Conservation (phyloP, 768 basidiomycete species). For the Goffeauzyma gilvescens region DNA sequence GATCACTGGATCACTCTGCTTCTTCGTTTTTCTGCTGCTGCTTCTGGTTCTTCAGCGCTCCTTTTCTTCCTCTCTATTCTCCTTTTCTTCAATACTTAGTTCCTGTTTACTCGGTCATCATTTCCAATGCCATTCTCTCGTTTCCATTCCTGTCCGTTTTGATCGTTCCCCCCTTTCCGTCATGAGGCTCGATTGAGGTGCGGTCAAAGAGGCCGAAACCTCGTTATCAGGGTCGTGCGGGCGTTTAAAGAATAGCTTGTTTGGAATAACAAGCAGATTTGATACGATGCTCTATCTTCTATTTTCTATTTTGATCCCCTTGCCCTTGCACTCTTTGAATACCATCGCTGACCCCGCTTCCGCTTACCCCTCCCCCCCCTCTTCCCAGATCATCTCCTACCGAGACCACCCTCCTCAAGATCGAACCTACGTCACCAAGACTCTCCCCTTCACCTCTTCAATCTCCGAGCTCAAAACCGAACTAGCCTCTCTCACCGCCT, state of each 20-base stretch:
- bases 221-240: neutral
- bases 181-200: too few species aligned
- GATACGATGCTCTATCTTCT: neutral
- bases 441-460: slow-evolving; percentile 84
- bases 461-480: slow-evolving; percentile 39
- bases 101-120: too few species aligned
- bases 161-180: too few species aligned
- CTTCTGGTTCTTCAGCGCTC: too few species aligned
- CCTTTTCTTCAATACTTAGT: too few species aligned
- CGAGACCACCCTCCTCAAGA: slow-evolving; percentile 96
- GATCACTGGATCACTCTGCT: too few species aligned
- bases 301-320: neutral
- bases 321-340: neutral
- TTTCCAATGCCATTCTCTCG: too few species aligned
- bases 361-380: too few species aligned
- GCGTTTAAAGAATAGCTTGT: neutral
- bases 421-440: slow-evolving; percentile 80
- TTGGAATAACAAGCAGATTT: neutral
- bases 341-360: neutral
- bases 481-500: slow-evolving; percentile 12
- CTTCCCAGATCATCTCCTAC: slow-evolving; percentile 77
- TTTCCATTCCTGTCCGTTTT: too few species aligned
- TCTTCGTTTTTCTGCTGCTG: too few species aligned
- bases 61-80: too few species aligned
- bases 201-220: too few species aligned